phyloP scores from a whole-genome alignment of 441 rosid genomes.

The Gossypium schwendimanii region DNA sequence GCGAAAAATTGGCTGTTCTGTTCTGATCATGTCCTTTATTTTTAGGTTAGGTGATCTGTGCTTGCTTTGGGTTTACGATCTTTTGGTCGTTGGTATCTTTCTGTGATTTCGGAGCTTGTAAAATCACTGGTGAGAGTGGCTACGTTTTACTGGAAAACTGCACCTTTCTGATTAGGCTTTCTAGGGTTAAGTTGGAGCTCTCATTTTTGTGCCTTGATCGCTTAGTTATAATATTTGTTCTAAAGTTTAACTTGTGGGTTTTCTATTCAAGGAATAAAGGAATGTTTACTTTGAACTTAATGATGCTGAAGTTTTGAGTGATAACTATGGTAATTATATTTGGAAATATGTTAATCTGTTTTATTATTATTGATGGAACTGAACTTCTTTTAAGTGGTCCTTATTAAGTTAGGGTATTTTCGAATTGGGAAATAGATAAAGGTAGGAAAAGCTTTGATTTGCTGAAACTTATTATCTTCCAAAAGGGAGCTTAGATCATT shows the following conservation, averaged over 20 bases:
- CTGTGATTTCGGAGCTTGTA: constrained; percentile 14
- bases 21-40: constrained; percentile 7
- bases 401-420: background rate
- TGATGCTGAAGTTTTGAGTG: background rate
- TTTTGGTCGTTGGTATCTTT: constrained; percentile 9
- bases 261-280: background rate
- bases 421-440: background rate
- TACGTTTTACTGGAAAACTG: background rate
- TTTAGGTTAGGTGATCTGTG: constrained; percentile 14
- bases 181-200: background rate
- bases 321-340: background rate
- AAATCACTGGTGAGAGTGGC: constrained; percentile 17
- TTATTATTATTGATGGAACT: background rate
- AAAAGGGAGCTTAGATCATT: background rate
- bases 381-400: background rate
- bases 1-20: background rate
- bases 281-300: background rate
- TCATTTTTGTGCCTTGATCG: background rate
- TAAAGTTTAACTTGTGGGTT: background rate
- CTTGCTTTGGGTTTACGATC: constrained; percentile 21
- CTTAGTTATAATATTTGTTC: background rate
- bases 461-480: background rate
- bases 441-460: background rate
- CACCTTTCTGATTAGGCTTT: background rate
- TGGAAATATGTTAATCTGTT: background rate